Conservation (phyloP, 1,284 basidiomycete species). For the Ustilago lituana region DNA sequence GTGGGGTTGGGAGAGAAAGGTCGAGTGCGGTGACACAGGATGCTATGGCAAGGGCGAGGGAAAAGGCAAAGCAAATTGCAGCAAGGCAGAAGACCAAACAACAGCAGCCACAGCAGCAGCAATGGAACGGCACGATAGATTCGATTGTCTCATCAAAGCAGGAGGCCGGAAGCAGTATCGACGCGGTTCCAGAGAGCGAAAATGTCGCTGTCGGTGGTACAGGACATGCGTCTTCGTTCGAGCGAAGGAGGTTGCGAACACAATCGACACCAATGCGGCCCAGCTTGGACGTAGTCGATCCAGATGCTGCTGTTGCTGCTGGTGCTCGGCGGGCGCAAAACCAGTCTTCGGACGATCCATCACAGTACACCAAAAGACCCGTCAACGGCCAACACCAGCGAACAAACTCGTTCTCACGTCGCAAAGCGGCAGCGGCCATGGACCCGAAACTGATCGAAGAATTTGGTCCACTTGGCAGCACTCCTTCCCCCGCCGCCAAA, state of each 20-base stretch:
- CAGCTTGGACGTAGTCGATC: constrained; percentile 14
- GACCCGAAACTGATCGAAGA: constrained; percentile 47
- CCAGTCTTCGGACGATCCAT: constrained; percentile 4
- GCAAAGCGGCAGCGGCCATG: constrained; percentile 20
- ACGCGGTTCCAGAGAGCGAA: constrained; percentile 8
- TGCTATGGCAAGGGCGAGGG: constrained; percentile 31
- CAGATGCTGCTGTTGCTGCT: background rate
- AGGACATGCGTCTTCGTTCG: constrained; percentile 8
- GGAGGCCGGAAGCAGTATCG: constrained; percentile 19
- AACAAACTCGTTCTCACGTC: constrained; percentile 22
- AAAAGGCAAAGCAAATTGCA: constrained; percentile 34
- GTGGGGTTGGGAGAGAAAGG: background rate
- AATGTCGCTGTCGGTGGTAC: background rate
- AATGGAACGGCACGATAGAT: background rate
- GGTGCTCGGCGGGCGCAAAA: constrained; percentile 3
- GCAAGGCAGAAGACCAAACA: constrained; percentile 12
- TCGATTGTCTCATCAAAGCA: constrained; percentile 9
- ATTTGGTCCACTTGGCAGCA: constrained; percentile 51
- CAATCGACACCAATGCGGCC: constrained; percentile 46
- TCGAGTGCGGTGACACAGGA: constrained; percentile 5
- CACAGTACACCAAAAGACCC: too few species aligned
- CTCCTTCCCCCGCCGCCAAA: constrained; percentile 26
- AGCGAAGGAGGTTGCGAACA: constrained; percentile 23
- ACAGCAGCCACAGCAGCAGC: background rate
- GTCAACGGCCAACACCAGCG: constrained; percentile 31